These are phyloP conservation scores for Dendrobium nobile DNA, from an alignment of 106 monocot genomes.

Conservation along the genomic window DNA sequence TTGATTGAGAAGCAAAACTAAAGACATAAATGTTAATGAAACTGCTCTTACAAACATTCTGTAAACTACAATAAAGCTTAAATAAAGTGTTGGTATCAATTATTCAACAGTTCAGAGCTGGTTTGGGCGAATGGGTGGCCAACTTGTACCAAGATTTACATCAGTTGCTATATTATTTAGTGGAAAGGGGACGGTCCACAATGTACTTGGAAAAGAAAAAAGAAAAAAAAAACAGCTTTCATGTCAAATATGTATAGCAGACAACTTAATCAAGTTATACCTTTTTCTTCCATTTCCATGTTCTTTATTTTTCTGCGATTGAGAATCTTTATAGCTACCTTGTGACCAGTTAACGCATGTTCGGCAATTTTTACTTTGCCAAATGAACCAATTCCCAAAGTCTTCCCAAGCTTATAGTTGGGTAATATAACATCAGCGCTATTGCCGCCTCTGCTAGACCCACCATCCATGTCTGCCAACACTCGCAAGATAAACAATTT, in stretches of 20 bases:
- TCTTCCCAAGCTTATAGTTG: constrained; percentile 45
- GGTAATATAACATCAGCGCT: constrained; percentile 26
- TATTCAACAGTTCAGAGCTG: background rate
- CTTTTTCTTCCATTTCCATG: constrained; percentile 64
- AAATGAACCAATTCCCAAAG: constrained; percentile 52
- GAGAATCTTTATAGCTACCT: constrained; percentile 45
- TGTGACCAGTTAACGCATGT: constrained; percentile 46
- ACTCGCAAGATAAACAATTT: background rate
- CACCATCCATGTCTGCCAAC: constrained; percentile 9
- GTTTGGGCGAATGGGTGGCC: background rate
- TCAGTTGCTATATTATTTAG: background rate
- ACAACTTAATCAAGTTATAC: constrained; percentile 9
- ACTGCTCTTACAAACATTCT: background rate
- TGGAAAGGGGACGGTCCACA: background rate
- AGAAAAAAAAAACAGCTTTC: background rate
- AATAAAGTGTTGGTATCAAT: background rate
- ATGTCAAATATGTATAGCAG: background rate
- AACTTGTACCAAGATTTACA: background rate
- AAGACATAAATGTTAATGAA: background rate
- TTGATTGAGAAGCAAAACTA: background rate
- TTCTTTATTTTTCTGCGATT: constrained; percentile 39
- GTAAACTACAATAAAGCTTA: background rate
- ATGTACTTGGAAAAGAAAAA: background rate
- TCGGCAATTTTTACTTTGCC: constrained; percentile 55
- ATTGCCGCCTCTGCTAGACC: constrained; percentile 16